A percentile compares a stretch with the other conserved stretches of the same genome.
Conservation (phyloP, 768 basidiomycete genomes). For the Macrolepiota fuliginosa region DNA sequence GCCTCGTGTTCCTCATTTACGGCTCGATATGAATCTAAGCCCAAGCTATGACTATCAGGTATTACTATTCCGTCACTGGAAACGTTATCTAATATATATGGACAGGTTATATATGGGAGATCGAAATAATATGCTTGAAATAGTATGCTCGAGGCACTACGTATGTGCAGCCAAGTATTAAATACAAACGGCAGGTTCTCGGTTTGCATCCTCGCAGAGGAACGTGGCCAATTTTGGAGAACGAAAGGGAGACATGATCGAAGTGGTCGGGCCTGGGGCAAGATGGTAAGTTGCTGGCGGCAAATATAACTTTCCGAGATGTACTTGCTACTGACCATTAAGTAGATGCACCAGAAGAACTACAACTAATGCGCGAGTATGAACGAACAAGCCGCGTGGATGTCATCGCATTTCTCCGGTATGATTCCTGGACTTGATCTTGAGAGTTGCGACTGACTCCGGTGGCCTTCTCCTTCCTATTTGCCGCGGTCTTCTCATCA, state of each 20-base stretch:
- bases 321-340: background rate
- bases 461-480: background rate
- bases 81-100: background rate
- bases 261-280: background rate
- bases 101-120: background rate
- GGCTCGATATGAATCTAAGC: background rate
- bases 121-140: background rate
- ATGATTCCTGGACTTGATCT: background rate
- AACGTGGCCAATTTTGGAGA: background rate
- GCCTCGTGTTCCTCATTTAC: background rate
- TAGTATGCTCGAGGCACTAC: background rate
- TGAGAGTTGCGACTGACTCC: background rate
- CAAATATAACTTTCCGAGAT: background rate
- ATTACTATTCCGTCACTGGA: background rate
- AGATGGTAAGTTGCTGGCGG: background rate
- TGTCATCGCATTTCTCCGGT: background rate
- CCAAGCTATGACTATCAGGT: background rate
- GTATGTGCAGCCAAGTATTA: background rate
- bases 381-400: background rate
- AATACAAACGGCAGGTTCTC: background rate
- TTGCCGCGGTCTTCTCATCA: background rate
- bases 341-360: background rate
- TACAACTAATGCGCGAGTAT: conserved; percentile 6
- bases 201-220: background rate
- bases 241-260: background rate